Evolutionary conservation across 2,329 filamentous ascomycete genomes (phyloP).

Genomic region (Colletotrichum tropicicola): DNA sequence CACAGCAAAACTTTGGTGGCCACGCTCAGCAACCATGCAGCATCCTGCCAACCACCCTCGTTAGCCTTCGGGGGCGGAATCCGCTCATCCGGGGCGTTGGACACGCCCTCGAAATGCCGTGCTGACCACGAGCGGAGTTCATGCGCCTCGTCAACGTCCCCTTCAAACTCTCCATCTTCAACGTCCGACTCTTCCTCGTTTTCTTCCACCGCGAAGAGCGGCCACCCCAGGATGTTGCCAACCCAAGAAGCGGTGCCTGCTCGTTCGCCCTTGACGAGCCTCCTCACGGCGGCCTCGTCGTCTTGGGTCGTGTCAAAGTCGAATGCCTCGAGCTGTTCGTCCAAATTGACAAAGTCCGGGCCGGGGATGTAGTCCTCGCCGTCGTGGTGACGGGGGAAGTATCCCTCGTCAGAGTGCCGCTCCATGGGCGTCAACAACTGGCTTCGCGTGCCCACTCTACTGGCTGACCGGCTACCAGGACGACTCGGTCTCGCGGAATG

Average conservation of each 20-base stretch:
- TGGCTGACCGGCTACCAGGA: slow-evolving; percentile 57
- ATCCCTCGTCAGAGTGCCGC: slow-evolving; percentile 48
- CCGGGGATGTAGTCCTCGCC: slow-evolving; percentile 52
- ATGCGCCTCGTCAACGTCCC: slow-evolving; percentile 38
- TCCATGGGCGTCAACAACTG: slow-evolving; percentile 57
- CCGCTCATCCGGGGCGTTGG: slow-evolving; percentile 51
- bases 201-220: slow-evolving; percentile 70
- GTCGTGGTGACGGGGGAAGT: slow-evolving; percentile 46
- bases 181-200: slow-evolving; percentile 61
- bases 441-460: slow-evolving; percentile 54
- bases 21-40: slow-evolving; percentile 73
- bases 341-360: slow-evolving; percentile 71
- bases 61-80: slow-evolving; percentile 60
- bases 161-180: slow-evolving; percentile 41
- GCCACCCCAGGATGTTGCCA: slow-evolving; percentile 65
- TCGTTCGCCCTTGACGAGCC: slow-evolving; percentile 63
- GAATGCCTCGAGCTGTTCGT: slow-evolving; percentile 66
- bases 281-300: slow-evolving; percentile 67
- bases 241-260: slow-evolving; percentile 67
- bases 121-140: slow-evolving; percentile 43
- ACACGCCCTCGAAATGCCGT: slow-evolving; percentile 50
- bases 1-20: slow-evolving; percentile 69
- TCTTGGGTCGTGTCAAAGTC: slow-evolving; percentile 59
- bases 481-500: slow-evolving; percentile 33
- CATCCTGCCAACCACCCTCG: slow-evolving; percentile 72